Evolutionary conservation across 768 basidiomycete species (phyloP), one percentile per base, ranked within the genome.

Genomic region (Galerina sulciceps): DNA sequence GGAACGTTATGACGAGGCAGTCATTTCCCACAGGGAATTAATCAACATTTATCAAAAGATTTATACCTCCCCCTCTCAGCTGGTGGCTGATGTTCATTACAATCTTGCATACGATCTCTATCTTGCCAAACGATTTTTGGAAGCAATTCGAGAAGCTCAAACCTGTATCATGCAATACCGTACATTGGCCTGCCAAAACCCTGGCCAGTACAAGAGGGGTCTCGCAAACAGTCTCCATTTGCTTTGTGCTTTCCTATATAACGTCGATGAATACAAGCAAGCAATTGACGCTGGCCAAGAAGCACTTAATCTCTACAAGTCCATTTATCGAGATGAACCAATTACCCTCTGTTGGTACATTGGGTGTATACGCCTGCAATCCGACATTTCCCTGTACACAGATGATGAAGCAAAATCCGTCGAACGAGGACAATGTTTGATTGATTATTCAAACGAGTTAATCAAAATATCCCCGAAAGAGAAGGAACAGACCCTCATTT

Each of bases 31-130:
- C 9, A 59, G 0, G 14, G 58, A 59, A 31, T 36, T 23, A 5
- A 36, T 42, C 18, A 38, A 41, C 4, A 23, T 43, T 1, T 59
- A 59, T 18, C 58, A 42, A 5, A 22, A 20, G 14, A 52, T 53
- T 6, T 31, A 53, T 23, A 37, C 46, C 2, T 17, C 20, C 3
- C 36, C 51, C 23, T 47, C 44, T 1, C 35, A 36, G 5, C 13
- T n/a, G n/a, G n/a, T n/a, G n/a, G n/a, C n/a, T n/a, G n/a, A n/a
- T n/a, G n/a, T n/a, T n/a, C n/a, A n/a, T 42, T 59, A 53, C 11
- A 52, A 59, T 14, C 51, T 59, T 15, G 51, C 58, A 31, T 44
- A 53, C 9, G 58, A 59, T 31, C 15, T 53, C 1, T 44, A 59
- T 9, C 45, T 59, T 10, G 58, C 58, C 13, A 20, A 41, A 13